Conservation (phyloP, 139 green algal species). For the Trebouxia sp. region DNA sequence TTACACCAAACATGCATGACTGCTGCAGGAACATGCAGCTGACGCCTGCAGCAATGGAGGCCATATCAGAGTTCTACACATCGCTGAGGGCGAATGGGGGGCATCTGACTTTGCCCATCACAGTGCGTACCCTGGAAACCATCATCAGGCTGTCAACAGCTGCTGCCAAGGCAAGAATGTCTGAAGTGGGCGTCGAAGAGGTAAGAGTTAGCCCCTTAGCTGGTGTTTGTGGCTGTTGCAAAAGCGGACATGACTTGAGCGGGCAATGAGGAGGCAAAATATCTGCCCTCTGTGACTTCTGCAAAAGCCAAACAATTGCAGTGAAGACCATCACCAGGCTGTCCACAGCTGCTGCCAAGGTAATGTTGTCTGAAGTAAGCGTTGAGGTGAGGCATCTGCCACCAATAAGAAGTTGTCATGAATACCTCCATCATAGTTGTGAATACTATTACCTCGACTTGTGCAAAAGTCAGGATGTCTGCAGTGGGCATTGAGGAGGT, state of each 20-base stretch:
- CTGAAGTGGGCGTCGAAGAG: slow-evolving; percentile 38
- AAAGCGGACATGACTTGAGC: neutral
- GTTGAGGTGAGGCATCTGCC: no score
- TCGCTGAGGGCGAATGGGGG: slow-evolving; percentile 65
- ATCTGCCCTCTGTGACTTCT: neutral
- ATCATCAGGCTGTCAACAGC: slow-evolving; percentile 96
- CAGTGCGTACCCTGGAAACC: slow-evolving; percentile 89
- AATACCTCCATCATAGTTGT: no score
- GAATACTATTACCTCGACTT: no score
- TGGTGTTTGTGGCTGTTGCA: neutral
- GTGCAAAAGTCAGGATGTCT: no score
- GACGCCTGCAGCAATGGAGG: slow-evolving; percentile 65
- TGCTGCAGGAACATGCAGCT: slow-evolving; percentile 51
- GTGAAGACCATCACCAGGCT: neutral
- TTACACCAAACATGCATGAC: neutral
- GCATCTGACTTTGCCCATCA: slow-evolving; percentile 56
- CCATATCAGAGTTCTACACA: slow-evolving; percentile 83
- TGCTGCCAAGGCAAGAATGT: slow-evolving; percentile 82
- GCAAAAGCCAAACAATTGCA: neutral
- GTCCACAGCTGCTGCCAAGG: neutral
- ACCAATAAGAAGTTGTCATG: no score
- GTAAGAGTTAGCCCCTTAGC: no score
- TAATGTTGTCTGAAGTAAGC: no score
- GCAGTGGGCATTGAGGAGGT: no score
- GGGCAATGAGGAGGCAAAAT: neutral